A percentile compares a stretch with the other conserved stretches of the same genome.
Conservation (phyloP, 257 asterid species). For the Solanum lycopersicoides region DNA sequence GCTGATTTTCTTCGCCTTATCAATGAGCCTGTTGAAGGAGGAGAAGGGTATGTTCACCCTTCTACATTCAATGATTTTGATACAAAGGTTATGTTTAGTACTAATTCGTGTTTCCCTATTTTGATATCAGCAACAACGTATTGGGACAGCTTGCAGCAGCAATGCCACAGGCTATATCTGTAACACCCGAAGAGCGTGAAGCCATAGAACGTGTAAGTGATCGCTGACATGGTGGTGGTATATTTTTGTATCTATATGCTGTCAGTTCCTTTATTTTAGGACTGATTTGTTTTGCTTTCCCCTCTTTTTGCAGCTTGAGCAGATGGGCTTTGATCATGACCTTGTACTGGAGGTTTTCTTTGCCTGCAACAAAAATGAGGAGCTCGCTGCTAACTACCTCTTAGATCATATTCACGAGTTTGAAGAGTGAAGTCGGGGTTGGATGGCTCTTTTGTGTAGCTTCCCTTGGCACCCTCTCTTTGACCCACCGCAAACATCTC, state of each 20-base stretch:
- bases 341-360: slow-evolving; percentile 66
- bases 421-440: slow-evolving; percentile 34
- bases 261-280: background rate
- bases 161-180: slow-evolving; percentile 50
- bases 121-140: slow-evolving; percentile 28
- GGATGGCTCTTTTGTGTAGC: background rate
- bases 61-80: background rate
- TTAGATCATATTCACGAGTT: slow-evolving; percentile 81
- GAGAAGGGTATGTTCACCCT: slow-evolving; percentile 41
- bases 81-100: background rate
- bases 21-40: slow-evolving; percentile 82
- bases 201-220: slow-evolving; percentile 62
- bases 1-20: slow-evolving; percentile 79
- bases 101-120: background rate
- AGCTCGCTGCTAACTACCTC: slow-evolving; percentile 88
- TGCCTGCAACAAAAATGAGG: slow-evolving; percentile 94
- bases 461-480: background rate
- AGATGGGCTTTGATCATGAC: slow-evolving; percentile 79
- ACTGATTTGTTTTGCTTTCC: background rate
- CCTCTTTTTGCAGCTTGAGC: slow-evolving; percentile 54
- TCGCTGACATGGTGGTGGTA: background rate
- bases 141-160: slow-evolving; percentile 55
- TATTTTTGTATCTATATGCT: background rate
- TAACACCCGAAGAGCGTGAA: slow-evolving; percentile 69
- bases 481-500: background rate